Percentiles rank a stretch among this genome's conserved stretches.
phyloP scores from a whole-genome alignment of 1,139 yeast species.

The Ogataea hybrid region DNA sequence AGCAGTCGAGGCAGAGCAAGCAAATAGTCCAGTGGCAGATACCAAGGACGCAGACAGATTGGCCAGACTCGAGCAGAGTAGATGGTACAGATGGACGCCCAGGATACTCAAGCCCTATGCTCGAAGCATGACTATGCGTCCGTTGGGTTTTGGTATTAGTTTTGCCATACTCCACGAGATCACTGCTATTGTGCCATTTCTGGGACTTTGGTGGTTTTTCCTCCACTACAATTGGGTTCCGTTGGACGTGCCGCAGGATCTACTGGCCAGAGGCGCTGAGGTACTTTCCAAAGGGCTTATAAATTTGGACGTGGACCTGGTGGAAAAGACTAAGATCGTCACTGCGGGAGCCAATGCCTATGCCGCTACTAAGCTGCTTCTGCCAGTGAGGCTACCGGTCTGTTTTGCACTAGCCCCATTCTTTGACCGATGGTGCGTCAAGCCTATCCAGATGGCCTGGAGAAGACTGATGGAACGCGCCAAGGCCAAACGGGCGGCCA shows the following conservation, averaged over 20 bases:
- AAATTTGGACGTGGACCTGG: slow-evolving; percentile 23
- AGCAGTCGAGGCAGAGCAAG: not conserved
- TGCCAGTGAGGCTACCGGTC: slow-evolving; percentile 60
- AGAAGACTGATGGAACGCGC: not conserved
- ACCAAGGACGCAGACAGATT: slow-evolving; percentile 23
- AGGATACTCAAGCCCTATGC: slow-evolving; percentile 30
- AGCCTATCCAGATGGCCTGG: slow-evolving; percentile 45
- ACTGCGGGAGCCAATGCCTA: slow-evolving; percentile 89
- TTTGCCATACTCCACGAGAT: slow-evolving; percentile 81
- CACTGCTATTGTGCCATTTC: slow-evolving; percentile 77
- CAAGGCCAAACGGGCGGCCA: not conserved
- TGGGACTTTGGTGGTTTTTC: slow-evolving; percentile 72
- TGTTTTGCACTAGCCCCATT: slow-evolving; percentile 64
- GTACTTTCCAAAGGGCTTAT: slow-evolving; percentile 50
- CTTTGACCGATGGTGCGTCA: slow-evolving; percentile 58
- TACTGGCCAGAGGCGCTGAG: slow-evolving; percentile 58
- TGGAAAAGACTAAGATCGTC: slow-evolving; percentile 54
- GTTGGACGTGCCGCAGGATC: slow-evolving; percentile 65
- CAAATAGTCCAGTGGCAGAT: slow-evolving; percentile 17
- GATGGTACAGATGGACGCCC: slow-evolving; percentile 31
- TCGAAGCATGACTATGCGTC: slow-evolving; percentile 29
- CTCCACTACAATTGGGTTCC: slow-evolving; percentile 53
- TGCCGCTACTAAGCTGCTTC: slow-evolving; percentile 63
- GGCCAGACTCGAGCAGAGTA: slow-evolving; percentile 26
- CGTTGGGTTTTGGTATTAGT: slow-evolving; percentile 39